Evolutionary conservation across 495 filamentous ascomycete species (phyloP).

Genomic region (Apodospora peruviana): DNA sequence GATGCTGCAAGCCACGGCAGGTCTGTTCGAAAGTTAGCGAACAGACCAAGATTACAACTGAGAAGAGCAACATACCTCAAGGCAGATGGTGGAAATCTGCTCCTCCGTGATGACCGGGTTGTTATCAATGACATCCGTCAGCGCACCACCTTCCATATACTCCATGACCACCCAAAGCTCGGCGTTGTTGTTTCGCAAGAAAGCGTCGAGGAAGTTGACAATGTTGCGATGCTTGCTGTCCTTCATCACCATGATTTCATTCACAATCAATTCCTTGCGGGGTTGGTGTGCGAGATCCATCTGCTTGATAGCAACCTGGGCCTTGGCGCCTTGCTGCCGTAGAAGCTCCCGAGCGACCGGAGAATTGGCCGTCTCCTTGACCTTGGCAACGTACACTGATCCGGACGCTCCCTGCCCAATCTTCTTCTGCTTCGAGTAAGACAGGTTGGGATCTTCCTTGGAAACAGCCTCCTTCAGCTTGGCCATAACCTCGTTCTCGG

Average conservation of each 20-base stretch:
- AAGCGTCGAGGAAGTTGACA: conserved; percentile 97
- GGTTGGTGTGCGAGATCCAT: conserved; percentile 98
- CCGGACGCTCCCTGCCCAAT: conserved; percentile 97
- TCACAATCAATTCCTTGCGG: conserved; percentile 96
- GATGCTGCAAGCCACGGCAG: conserved; percentile 87
- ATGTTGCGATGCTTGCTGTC: conserved; percentile 97
- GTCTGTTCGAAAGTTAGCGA: conserved; percentile 58
- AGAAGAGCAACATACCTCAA: conserved; percentile 65
- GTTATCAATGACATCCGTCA: conserved; percentile 98
- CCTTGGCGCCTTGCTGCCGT: conserved; percentile 51
- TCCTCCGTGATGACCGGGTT: conserved; percentile 86
- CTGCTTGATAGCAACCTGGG: conserved; percentile 95
- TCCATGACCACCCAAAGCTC: conserved; percentile 99
- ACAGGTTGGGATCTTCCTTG: conserved; percentile 81
- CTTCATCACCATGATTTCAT: conserved; percentile 99
- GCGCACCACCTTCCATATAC: conserved; percentile 96
- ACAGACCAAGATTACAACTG: neutral
- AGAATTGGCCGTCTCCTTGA: conserved; percentile 58
- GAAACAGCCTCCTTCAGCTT: conserved; percentile 89
- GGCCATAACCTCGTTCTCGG: conserved; percentile 93
- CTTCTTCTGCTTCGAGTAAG: conserved; percentile 98
- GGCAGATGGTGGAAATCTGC: conserved; percentile 95
- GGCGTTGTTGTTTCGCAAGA: conserved; percentile 83
- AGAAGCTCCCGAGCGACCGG: conserved; percentile 50
- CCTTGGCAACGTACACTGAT: conserved; percentile 94